phyloP scores from a whole-genome alignment of 1,284 basidiomycete species.

The Marasmius sp. region DNA sequence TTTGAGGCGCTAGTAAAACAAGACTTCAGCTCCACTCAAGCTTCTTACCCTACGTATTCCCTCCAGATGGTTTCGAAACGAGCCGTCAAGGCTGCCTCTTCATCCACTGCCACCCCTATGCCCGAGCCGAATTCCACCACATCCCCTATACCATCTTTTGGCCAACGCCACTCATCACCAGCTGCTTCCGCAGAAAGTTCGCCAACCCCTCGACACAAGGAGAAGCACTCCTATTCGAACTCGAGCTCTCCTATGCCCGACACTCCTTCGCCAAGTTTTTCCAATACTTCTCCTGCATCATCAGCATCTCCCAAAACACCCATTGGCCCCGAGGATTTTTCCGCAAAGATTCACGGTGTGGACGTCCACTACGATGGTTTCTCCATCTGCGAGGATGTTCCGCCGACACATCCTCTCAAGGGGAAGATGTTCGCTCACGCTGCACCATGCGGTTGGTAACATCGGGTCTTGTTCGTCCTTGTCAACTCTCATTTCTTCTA shows the following conservation, averaged over 20 bases:
- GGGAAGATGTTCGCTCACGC: constrained; percentile 50
- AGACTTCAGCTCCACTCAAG: constrained; percentile 54
- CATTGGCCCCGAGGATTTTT: constrained; percentile 43
- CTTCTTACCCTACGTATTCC: constrained; percentile 59
- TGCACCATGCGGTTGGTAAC: constrained; percentile 47
- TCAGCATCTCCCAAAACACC: constrained; percentile 57
- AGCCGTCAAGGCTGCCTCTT: constrained; percentile 39
- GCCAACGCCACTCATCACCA: constrained; percentile 32
- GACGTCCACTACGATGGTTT: constrained; percentile 33
- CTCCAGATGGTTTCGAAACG: constrained; percentile 58
- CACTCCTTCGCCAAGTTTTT: constrained; percentile 48
- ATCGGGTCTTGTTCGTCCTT: constrained; percentile 1
- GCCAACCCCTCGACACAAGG: constrained; percentile 25
- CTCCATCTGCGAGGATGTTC: constrained; percentile 28
- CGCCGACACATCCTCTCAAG: constrained; percentile 30
- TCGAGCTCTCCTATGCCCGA: constrained; percentile 40
- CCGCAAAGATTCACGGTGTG: constrained; percentile 45
- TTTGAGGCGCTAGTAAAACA: constrained; percentile 64
- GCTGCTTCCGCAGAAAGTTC: constrained; percentile 14
- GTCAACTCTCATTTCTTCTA: neutral
- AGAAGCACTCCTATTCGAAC: constrained; percentile 13
- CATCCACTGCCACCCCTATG: constrained; percentile 45
- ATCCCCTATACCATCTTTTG: constrained; percentile 50
- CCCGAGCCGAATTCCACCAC: constrained; percentile 51
- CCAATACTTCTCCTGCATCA: constrained; percentile 53